Base-by-base conservation (phyloP, 805 yeast genomes). In the Starmerella sirachaensis region DNA sequence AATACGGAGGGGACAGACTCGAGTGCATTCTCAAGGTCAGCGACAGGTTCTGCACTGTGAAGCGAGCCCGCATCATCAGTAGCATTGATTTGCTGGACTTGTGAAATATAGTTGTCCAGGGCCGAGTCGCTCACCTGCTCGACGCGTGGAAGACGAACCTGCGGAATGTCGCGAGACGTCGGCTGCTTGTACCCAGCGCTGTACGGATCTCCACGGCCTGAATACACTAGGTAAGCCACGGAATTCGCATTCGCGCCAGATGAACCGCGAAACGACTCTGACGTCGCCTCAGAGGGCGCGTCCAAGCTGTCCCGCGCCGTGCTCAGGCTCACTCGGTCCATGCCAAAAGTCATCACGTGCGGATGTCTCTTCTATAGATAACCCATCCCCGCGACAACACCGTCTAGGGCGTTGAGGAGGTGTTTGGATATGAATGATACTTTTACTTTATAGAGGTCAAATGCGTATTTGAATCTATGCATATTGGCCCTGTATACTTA, bases 131-230 rank as follows among this genome's bases (percentile, higher is more conserved):
- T 58, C 6, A 69, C 65, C 34, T 62, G 65, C 16, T 63, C 63
- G 4, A 76, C 54, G 22, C 70, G 72, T 3, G 78, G 62, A 27
- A 88, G 62, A 33, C 69, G 74, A 9, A 84, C 77, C 18, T 78
- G 84, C 0, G 96, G 94, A 9, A 88, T 88, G 52, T 91, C 97
- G 34, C 69, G 67, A 1, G 70, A 64, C 0, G 94, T 78, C 0
- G 98, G 97, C 12, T 58, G 46, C 29, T 52, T 46, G 40, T 50
- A 58, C 16, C 58, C 63, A 46, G 42, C 65, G 46, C 43, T 54
- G 48, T 37, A 66, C 59, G 53, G 76, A 75, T 13, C 54, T 11
- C 49, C 45, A 6, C 44, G 37, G 21, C 43, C 42, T 4, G 50
- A 78, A 35, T 77, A 70, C 1, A 85, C 77, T 37, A 85, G 62